Conservation (phyloP, 805 yeast species). For the Wickerhamiella brachini region DNA sequence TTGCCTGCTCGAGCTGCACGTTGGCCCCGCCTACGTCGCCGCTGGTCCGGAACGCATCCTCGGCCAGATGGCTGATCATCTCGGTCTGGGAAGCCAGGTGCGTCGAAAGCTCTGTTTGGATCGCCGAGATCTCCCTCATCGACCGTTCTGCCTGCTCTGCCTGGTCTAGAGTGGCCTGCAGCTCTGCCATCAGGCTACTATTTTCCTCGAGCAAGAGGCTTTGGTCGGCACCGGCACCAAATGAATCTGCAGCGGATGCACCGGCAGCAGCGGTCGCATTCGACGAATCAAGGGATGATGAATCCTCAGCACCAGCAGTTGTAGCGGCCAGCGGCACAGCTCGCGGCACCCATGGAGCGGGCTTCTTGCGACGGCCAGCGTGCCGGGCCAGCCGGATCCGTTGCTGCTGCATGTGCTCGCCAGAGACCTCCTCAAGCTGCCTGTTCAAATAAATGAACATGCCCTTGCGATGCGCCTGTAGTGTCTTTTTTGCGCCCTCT, state of each 20-base stretch:
- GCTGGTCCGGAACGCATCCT: slow-evolving; percentile 54
- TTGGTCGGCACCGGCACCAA: too few relatives aligned
- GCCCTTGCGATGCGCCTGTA: slow-evolving; percentile 25
- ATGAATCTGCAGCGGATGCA: too few relatives aligned
- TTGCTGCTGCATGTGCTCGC: slow-evolving; percentile 24
- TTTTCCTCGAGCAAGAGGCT: slow-evolving; percentile 24
- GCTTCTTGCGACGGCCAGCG: neutral
- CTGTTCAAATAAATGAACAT: slow-evolving; percentile 25
- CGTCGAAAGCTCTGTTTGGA: slow-evolving; percentile 60
- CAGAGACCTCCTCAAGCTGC: slow-evolving; percentile 21
- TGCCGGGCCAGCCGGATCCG: slow-evolving; percentile 16
- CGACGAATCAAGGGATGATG: too few relatives aligned
- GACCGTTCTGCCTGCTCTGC: slow-evolving; percentile 28
- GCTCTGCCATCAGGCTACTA: slow-evolving; percentile 24
- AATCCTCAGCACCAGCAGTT: too few relatives aligned
- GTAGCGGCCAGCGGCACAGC: neutral
- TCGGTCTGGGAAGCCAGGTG: slow-evolving; percentile 65
- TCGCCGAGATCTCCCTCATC: slow-evolving; percentile 47
- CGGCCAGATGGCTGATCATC: slow-evolving; percentile 46
- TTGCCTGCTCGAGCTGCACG: slow-evolving; percentile 52
- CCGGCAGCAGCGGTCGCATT: too few relatives aligned
- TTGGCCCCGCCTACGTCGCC: slow-evolving; percentile 60
- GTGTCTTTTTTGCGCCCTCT: slow-evolving; percentile 19
- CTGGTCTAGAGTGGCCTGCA: slow-evolving; percentile 24
- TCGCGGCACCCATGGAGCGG: neutral